A percentile compares a stretch with the other conserved stretches of the same genome.
Evolutionary conservation across 768 basidiomycete genomes (phyloP).

Genomic region (Lactifluus echinatus): DNA sequence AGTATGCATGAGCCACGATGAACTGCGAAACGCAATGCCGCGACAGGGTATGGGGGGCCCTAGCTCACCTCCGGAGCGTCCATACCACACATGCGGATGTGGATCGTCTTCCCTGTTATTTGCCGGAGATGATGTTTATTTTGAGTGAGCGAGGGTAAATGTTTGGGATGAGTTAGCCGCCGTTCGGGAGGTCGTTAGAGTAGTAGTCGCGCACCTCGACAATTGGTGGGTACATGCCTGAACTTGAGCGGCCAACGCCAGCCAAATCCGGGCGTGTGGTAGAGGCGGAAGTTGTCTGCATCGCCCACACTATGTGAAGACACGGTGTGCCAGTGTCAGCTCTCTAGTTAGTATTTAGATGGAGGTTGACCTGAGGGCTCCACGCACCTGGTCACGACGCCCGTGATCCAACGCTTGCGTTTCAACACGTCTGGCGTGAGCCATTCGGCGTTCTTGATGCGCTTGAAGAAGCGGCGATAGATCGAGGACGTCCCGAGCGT

Average conservation of each 20-base stretch:
- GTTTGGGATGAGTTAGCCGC: neutral
- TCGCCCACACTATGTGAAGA: slow-evolving; percentile 59
- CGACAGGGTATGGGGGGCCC: neutral
- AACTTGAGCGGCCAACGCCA: slow-evolving; percentile 70
- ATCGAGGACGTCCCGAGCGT: slow-evolving; percentile 34
- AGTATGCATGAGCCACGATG: neutral
- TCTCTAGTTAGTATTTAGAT: neutral
- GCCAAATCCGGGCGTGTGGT: slow-evolving; percentile 73
- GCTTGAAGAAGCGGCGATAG: slow-evolving; percentile 40
- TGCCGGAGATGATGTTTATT: slow-evolving; percentile 36
- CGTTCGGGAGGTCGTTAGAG: neutral
- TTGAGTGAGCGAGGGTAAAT: neutral
- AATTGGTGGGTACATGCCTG: slow-evolving; percentile 47
- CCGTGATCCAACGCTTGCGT: slow-evolving; percentile 61
- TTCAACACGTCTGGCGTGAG: slow-evolving; percentile 55
- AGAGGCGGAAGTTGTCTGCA: slow-evolving; percentile 81
- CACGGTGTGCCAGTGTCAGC: neutral
- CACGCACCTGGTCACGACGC: slow-evolving; percentile 68
- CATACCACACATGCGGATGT: slow-evolving; percentile 82
- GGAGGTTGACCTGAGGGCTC: neutral
- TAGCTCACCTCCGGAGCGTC: slow-evolving; percentile 81
- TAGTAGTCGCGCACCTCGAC: slow-evolving; percentile 40
- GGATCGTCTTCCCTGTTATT: slow-evolving; percentile 72
- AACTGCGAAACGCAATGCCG: neutral
- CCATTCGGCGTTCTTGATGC: slow-evolving; percentile 61